Evolutionary conservation across 2,329 filamentous ascomycete genomes (phyloP).

Genomic region (Colletotrichum lentis): DNA sequence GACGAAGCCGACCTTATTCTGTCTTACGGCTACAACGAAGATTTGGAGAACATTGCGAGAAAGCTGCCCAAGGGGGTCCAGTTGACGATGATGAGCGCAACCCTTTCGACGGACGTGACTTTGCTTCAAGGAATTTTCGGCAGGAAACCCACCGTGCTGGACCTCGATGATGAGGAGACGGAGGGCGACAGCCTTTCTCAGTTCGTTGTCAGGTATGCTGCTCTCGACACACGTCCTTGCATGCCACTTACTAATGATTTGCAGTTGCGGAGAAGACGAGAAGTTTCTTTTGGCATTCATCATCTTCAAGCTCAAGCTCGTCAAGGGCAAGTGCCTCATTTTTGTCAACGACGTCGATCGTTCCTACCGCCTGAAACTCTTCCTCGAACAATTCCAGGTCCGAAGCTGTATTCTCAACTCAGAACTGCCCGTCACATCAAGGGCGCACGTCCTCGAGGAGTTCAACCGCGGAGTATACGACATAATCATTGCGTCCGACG

Average conservation of each 20-base stretch:
- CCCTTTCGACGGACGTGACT: slow-evolving; percentile 86
- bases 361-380: slow-evolving; percentile 92
- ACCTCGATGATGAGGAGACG: slow-evolving; percentile 83
- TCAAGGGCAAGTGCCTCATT: slow-evolving; percentile 85
- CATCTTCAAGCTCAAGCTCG: slow-evolving; percentile 91
- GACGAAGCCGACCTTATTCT: slow-evolving; percentile 95
- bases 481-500: slow-evolving; percentile 95
- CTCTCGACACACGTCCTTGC: not conserved
- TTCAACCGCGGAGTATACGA: slow-evolving; percentile 98
- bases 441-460: slow-evolving; percentile 94
- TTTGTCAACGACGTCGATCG: slow-evolving; percentile 83
- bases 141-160: slow-evolving; percentile 78
- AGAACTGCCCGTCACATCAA: slow-evolving; percentile 89
- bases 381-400: slow-evolving; percentile 96
- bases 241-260: slow-evolving; percentile 35
- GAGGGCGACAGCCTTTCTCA: slow-evolving; percentile 82
- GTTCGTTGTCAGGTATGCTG: slow-evolving; percentile 78
- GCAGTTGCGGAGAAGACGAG: slow-evolving; percentile 89
- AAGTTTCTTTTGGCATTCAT: slow-evolving; percentile 94
- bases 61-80: slow-evolving; percentile 85
- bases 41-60: slow-evolving; percentile 80
- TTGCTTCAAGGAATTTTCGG: slow-evolving; percentile 87
- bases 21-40: slow-evolving; percentile 93
- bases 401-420: slow-evolving; percentile 93
- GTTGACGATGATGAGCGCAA: slow-evolving; percentile 93